These are phyloP conservation scores for Globisporangium iwayamae DNA, from an alignment of 352 stramenopile species.

Conservation along the genomic window DNA sequence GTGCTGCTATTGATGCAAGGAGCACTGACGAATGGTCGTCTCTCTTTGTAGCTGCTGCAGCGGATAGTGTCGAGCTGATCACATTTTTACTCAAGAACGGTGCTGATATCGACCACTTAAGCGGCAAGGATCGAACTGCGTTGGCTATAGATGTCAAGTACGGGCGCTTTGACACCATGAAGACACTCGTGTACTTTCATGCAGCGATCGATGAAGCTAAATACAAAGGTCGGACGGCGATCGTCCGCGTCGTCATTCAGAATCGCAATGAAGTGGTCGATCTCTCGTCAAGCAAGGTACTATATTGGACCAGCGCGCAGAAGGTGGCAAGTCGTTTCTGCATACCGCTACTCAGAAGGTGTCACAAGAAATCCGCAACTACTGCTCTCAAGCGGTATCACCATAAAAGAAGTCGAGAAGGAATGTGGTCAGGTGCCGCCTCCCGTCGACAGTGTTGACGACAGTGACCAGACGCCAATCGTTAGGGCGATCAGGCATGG, in stretches of 20 bases:
- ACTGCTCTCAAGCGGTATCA: not conserved
- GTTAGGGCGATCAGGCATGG: not conserved
- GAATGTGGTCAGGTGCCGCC: not conserved
- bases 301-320: not conserved
- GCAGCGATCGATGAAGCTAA: not conserved
- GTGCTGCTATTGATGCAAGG: not conserved
- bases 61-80: not conserved
- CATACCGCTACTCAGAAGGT: not conserved
- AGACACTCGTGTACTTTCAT: not conserved
- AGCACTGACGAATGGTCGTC: not conserved
- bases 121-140: not conserved
- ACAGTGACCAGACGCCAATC: not conserved
- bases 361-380: not conserved
- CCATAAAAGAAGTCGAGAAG: not conserved
- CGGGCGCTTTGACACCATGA: not conserved
- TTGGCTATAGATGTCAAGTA: not conserved
- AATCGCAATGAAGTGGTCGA: not conserved
- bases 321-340: not conserved
- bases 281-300: not conserved
- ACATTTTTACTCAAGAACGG: not conserved
- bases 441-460: not conserved
- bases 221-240: not conserved
- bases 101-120: not conserved
- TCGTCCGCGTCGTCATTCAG: not conserved
- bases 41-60: not conserved